These are phyloP conservation scores for Sugiyamaella chiloensis DNA, from an alignment of 805 yeast species.

Conservation along the genomic window DNA sequence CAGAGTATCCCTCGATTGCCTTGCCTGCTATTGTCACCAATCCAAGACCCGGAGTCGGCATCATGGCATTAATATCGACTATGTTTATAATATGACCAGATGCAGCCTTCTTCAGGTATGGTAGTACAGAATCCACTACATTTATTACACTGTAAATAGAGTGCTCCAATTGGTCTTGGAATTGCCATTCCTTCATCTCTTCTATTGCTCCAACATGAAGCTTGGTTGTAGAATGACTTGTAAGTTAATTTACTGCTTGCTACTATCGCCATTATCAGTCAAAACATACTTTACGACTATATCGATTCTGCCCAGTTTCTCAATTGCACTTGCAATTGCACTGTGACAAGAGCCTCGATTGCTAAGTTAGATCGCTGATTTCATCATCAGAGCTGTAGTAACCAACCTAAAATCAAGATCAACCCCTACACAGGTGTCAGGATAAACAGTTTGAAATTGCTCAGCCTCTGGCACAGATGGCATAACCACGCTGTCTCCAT, in stretches of 20 bases:
- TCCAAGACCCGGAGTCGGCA: conserved; percentile 31
- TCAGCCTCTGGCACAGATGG: not conserved
- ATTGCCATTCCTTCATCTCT: conserved; percentile 18
- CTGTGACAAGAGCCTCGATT: conserved; percentile 17
- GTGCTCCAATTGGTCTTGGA: conserved; percentile 20
- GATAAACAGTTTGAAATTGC: conserved; percentile 9
- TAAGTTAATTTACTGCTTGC: not conserved
- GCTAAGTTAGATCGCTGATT: conserved; percentile 1
- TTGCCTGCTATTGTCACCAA: conserved; percentile 29
- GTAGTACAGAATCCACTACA: conserved; percentile 29
- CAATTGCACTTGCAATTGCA: conserved; percentile 20
- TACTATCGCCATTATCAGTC: not conserved
- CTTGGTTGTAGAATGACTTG: conserved; percentile 4
- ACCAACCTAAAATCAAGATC: conserved; percentile 17
- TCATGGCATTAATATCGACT: conserved; percentile 27
- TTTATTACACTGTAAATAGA: conserved; percentile 18
- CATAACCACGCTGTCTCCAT: conserved; percentile 21
- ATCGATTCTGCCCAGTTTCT: conserved; percentile 21
- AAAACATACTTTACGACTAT: conserved; percentile 18
- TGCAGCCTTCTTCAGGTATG: conserved; percentile 24
- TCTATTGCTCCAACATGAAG: conserved; percentile 22
- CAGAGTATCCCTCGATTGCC: conserved; percentile 35
- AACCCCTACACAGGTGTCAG: conserved; percentile 16
- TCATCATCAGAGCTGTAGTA: not conserved
- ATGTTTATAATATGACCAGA: conserved; percentile 32